Conservation (phyloP, 306 rosid species). For the Fragaria nilgerrensis region DNA sequence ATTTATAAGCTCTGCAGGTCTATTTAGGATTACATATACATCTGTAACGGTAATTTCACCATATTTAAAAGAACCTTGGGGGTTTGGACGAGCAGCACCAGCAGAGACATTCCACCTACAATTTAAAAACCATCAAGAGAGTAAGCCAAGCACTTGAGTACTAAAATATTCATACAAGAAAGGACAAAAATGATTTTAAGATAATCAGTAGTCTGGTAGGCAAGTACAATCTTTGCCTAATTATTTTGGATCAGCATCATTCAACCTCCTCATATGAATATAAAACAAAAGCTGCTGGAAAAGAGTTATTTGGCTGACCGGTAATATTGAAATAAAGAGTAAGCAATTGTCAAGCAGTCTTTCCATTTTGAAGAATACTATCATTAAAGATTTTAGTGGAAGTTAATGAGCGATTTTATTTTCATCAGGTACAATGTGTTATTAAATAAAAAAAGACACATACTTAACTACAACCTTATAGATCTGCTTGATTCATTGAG, state of each 20-base stretch:
- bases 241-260: background rate
- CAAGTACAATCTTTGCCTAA: slow-evolving; percentile 1
- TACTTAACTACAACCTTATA: slow-evolving; percentile 55
- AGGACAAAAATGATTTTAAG: background rate
- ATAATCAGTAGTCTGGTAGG: background rate
- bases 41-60: slow-evolving; percentile 73
- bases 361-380: background rate
- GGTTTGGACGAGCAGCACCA: slow-evolving; percentile 89
- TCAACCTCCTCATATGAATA: background rate
- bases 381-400: slow-evolving; percentile 2
- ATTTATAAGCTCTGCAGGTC: slow-evolving; percentile 70
- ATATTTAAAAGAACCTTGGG: slow-evolving; percentile 81
- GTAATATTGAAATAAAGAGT: background rate
- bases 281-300: background rate
- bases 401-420: background rate
- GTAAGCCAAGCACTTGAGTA: slow-evolving; percentile 6
- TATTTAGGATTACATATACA: slow-evolving; percentile 58
- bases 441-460: slow-evolving; percentile 21
- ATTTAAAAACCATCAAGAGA: slow-evolving; percentile 25
- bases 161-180: background rate
- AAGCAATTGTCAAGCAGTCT: background rate
- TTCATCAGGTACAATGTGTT: background rate
- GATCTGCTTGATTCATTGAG: slow-evolving; percentile 89
- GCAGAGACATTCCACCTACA: slow-evolving; percentile 76
- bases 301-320: background rate